A percentile compares a stretch with the other conserved stretches of the same genome.
These are phyloP conservation scores for Vinca minor DNA, from an alignment of 257 asterid genomes.

Conservation along the genomic window DNA sequence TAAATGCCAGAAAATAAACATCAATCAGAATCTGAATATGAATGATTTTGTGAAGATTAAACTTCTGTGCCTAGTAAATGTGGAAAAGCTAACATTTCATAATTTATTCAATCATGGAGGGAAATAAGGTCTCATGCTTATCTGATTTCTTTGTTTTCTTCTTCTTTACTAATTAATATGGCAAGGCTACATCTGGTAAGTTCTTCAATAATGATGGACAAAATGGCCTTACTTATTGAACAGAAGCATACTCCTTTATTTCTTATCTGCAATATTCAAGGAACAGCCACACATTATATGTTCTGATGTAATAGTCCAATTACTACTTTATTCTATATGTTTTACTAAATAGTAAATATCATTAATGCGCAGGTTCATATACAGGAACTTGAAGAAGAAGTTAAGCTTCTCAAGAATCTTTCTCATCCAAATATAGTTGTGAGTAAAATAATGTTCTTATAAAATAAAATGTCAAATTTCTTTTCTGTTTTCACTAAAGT, in stretches of 20 bases:
- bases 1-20: not conserved
- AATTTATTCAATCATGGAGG: not conserved
- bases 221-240: not conserved
- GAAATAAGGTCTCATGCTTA: not conserved
- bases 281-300: not conserved
- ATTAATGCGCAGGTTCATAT: constrained; percentile 21
- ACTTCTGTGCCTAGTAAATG: constrained; percentile 1
- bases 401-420: constrained; percentile 28
- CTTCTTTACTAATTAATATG: not conserved
- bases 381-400: constrained; percentile 33
- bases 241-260: not conserved
- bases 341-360: not conserved
- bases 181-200: not conserved
- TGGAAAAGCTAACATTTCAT: not conserved
- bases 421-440: constrained; percentile 33
- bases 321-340: not conserved
- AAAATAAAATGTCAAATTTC: not conserved
- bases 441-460: constrained; percentile 6
- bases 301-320: not conserved
- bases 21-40: not conserved
- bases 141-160: not conserved
- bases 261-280: no score
- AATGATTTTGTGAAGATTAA: constrained; percentile 1
- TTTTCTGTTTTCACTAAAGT: not conserved
- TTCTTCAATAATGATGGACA: not conserved